Base-by-base conservation (phyloP, 2,329 filamentous ascomycete genomes). In the Calonectria pteridis region DNA sequence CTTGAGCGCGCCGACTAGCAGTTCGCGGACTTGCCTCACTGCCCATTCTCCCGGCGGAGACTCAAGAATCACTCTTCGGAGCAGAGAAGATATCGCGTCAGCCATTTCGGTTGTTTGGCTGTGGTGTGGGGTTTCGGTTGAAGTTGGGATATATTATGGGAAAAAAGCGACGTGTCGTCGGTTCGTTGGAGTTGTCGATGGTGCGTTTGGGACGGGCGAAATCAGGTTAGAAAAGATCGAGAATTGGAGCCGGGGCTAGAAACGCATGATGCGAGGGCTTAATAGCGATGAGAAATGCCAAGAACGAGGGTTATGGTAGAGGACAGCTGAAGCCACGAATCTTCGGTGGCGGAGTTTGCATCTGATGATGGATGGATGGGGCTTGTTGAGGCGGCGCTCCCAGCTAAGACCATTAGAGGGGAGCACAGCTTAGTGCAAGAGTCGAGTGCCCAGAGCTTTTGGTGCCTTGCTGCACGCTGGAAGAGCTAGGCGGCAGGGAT, bases 21-120 rank as follows among this genome's bases (percentile, higher is more conserved):
- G 87, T 83, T 98, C 94, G 76, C 95, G 92, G 26, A 98, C 86
- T 80, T 93, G 92, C 73, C 91, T 92, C 73, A 97, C 88, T n/a
- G 90, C 91, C 93, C 95, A 98, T 91, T 98, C 95, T 79, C 95
- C 93, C 0, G 97, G 97, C 18, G 97, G 97, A 53, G 96, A 98
- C 77, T 94, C 93, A 75, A 96, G 87, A 72, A 98, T 88, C 93
- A 97, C 98, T 80, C 88, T 88, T 78, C 87, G 80, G 84, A 88
- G 69, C 83, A 89, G 69, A 84, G 86, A 70, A 85, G 86, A 84
- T 86, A 89, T 79, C 85, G 87, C 82, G 75, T 90, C 89, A 64
- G 89, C 88, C 90, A 91, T 92, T 72, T 63, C 71, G 29, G 58
- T 29, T 43, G 50, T 29, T 31, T 31, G 31, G 23, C 20, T 31